Evolutionary conservation across 2,329 filamentous ascomycete genomes (phyloP).

Genomic region (Drechslerella stenobrocha): DNA sequence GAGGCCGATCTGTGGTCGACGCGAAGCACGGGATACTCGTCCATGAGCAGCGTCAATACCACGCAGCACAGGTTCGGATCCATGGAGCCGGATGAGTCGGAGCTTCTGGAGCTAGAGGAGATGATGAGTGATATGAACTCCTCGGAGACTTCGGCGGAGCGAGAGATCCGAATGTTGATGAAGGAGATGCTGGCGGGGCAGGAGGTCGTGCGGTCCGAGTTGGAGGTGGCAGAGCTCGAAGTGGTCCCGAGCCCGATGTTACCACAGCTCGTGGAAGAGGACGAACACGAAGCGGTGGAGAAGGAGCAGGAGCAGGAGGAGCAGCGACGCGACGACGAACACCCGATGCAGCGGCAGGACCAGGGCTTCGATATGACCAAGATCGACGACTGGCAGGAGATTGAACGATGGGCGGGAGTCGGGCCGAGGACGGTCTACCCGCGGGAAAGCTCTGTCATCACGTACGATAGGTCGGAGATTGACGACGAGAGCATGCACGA

Average conservation of each 20-base stretch:
- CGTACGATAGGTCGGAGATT: conserved; percentile 42
- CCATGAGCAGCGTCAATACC: conserved; percentile 42
- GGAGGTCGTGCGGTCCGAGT: conserved; percentile 31
- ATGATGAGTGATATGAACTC: conserved; percentile 47
- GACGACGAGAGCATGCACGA: conserved; percentile 47
- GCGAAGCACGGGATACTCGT: conserved; percentile 35
- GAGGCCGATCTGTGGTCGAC: conserved; percentile 40
- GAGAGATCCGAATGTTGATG: conserved; percentile 43
- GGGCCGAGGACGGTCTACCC: conserved; percentile 21
- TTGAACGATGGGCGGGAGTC: conserved; percentile 43
- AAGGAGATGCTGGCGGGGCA: conserved; percentile 36
- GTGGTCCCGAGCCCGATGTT: conserved; percentile 35
- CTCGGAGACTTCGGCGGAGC: conserved; percentile 29
- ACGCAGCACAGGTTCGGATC: conserved; percentile 27
- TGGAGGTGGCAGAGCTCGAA: conserved; percentile 12
- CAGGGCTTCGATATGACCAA: conserved; percentile 39
- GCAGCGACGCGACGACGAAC: conserved; percentile 7
- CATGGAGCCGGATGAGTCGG: conserved; percentile 31
- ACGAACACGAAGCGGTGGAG: conserved; percentile 9
- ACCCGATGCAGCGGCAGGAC: conserved; percentile 7
- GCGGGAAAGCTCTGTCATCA: conserved; percentile 39
- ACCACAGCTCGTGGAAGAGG: conserved; percentile 20
- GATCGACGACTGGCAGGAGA: conserved; percentile 42
- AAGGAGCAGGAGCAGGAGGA: background rate
- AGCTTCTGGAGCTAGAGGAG: conserved; percentile 38